Base-by-base conservation (phyloP, 306 rosid species). In the Glycine soja region DNA sequence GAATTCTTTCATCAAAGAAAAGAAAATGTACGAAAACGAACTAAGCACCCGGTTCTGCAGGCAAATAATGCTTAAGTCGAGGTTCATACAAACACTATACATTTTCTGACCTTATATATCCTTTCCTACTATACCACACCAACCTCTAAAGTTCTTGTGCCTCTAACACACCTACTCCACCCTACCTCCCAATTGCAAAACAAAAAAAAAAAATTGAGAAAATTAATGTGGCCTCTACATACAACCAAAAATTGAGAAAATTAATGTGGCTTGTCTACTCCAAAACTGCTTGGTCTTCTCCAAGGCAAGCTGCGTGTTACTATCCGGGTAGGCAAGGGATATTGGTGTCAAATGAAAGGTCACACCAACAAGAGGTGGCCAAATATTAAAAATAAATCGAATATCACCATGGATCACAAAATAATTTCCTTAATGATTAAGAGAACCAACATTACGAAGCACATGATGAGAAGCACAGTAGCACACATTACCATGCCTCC, bases 401-500 rank as follows among this genome's bases (percentile, higher is more conserved):
- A 66, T 61, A 64, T 34, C 81, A 7, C 32, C 72, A 48, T 59
- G 10, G 86, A 82, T 92, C 92, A 96, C 80, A 93, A 92, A 48
- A 96, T 53, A 81, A 96, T 90, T 82, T 91, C 95, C 88, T 96
- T 96, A n/a, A 96, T 86, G 80, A 96, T 79, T 72, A 96, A 81
- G 83, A 93, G 97, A 75, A 88, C 86, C 93, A 96, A 83, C 99
- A 96, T 96, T 80, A 93, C 75, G 16, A 91, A 89, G 85, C 99
- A 96, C 99, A 96, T 96, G 91, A 96, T 92, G 40, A 93, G 71
- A 74, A 96, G 99, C 85, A 91, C 91, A 4, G 97, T 79, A 8
- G 94, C 99, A 24, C 99, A 96, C 93, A 79, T 96, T 83, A 96
- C 97, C 97, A 92, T 90, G 52, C 99, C 99, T 50, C 99, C 98